Base-by-base conservation (phyloP, 805 yeast genomes). In the Wickerhamiella allomyrinae region DNA sequence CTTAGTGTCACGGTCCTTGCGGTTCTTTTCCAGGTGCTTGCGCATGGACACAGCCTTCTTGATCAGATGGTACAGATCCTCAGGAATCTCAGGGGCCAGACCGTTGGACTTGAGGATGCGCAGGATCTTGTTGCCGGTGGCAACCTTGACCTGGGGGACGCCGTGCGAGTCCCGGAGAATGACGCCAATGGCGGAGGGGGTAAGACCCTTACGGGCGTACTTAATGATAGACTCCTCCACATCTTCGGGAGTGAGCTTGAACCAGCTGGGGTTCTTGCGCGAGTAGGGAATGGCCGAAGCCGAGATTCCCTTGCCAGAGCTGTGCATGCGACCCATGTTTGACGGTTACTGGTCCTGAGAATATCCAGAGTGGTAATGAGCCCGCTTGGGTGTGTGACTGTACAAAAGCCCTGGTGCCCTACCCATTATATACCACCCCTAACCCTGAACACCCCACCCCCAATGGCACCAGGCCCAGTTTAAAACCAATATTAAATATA, bases 1-100 rank as follows among this genome's bases (percentile, higher is more conserved):
- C 77, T 91, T 91, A 62, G 98, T 91, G 76, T 91, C 99, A 80
- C 91, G 89, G 76, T 91, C 99, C 81, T 91, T 91, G 84, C 99
- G 87, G 96, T 91, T 91, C 75, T 93, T 84, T 77, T 91, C 99
- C 69, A 91, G 81, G 75, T 91, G 99, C 84, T 91, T 91, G 86
- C 99, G 91, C 71, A 93, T 95, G 58, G 96, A 66, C 65, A 91
- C 97, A 68, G 99, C 99, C 81, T 91, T 91, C 86, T 89, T 91
- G 69, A 91, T 91, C 73, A 91, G 81, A 74, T 73, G 87, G 91
- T 91, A 91, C 65, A 91, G 81, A 71, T 91, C 99, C 79, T 91
- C 99, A 73, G 99, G 99, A 66, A 91, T 82, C 75, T 91, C 98
- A 71, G 99, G 97, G 66, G 97, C 98, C 66, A 91, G 84, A 80